Base-by-base conservation (phyloP, 495 filamentous ascomycete species). In the Collariella sp. region DNA sequence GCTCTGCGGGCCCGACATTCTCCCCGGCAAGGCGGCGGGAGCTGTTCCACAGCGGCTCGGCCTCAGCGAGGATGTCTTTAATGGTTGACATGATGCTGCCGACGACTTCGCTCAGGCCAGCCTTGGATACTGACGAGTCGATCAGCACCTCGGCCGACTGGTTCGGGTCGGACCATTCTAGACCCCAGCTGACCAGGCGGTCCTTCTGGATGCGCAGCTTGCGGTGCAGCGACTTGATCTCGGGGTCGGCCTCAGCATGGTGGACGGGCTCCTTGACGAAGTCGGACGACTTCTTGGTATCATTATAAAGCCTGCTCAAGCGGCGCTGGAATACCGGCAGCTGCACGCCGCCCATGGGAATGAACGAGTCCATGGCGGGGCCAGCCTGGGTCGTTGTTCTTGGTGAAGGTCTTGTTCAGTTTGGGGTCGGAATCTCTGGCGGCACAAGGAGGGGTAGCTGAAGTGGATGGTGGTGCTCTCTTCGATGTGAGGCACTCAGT, bases 81-180 rank as follows among this genome's bases (percentile, higher is more conserved):
- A 95, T 95, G 6, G 86, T 88, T 18, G 81, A 82, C 83, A 96
- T 87, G 48, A 95, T 88, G 66, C 87, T 93, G 43, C 83, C 83
- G 11, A 95, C 91, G 2, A 91, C 78, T 70, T 94, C 88, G 57
- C 86, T 89, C 50, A 91, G 78, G 26, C 90, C 90, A 46, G 90
- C 90, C 52, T 85, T 80, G 52, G 83, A 87, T 26, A 94, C 72
- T 0, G 86, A 86, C 64, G 90, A 88, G 65, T 95, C 90, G 64
- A 95, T 95, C 26, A 68, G 58, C 23, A 70, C 60, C 58, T 87
- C 89, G 58, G 85, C 81, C 41, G 76, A 73, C 62, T 80, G 76
- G 56, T 67, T 70, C 4, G 77, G 75, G 60, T 93, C 89, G 47
- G 82, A 91, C 91, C 91, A 96, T 65, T 91, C 86, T 52, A 95